phyloP scores from a whole-genome alignment of 2,329 filamentous ascomycete genomes.

The Lomentospora prolificans region DNA sequence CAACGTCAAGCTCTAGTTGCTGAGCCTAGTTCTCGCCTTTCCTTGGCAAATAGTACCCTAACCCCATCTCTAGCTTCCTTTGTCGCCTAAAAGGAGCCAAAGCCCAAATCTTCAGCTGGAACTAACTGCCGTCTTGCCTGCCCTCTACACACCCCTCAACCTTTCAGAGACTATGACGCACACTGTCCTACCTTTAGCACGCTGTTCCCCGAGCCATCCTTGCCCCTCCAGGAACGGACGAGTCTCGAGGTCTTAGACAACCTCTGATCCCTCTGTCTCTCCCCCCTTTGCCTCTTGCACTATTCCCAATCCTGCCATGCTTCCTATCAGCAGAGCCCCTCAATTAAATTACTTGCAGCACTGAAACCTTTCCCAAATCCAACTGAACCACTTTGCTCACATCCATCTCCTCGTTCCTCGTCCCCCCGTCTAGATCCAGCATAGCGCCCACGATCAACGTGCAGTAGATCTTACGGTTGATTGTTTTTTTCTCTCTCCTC shows the following conservation, averaged over 20 bases:
- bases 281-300: not conserved
- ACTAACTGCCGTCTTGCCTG: no score
- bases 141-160: not conserved
- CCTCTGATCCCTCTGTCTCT: not conserved
- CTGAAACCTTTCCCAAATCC: not conserved
- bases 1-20: no score
- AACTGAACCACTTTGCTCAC: not conserved
- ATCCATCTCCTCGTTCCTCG: not conserved
- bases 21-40: no score
- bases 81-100: no score
- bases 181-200: not conserved
- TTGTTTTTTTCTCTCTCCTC: not conserved
- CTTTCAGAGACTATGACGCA: not conserved
- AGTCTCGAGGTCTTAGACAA: not conserved
- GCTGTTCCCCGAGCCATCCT: not conserved
- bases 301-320: not conserved
- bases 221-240: not conserved
- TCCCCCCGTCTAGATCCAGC: not conserved
- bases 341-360: slow-evolving; percentile 1
- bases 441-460: no score
- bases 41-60: no score
- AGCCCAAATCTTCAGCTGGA: no score
- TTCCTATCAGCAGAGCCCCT: no score
- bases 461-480: no score
- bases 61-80: no score